Evolutionary conservation across 192 early-diverging fungal genomes (phyloP).

Genomic region (Spizellomyces sp.): DNA sequence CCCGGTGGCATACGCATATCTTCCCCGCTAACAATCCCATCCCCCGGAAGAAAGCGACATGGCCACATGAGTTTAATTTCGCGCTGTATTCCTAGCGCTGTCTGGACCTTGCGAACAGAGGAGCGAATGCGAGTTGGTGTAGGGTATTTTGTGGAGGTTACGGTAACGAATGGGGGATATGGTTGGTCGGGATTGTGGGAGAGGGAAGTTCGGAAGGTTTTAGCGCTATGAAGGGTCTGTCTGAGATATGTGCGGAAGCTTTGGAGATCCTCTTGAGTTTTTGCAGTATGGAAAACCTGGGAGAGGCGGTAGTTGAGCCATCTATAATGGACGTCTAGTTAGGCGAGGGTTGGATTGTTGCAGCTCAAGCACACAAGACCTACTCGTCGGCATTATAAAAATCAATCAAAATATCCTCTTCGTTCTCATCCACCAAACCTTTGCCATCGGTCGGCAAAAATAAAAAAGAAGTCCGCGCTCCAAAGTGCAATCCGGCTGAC

Average conservation of each 20-base stretch:
- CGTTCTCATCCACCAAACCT: constrained; percentile 28
- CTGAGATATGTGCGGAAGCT: constrained; percentile 16
- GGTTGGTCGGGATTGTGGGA: constrained; percentile 10
- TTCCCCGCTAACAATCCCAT: constrained; percentile 31
- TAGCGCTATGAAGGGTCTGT: constrained; percentile 18
- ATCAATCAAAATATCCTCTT: constrained; percentile 31
- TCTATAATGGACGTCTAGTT: not conserved
- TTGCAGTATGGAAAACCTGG: not conserved
- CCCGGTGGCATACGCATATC: constrained; percentile 29
- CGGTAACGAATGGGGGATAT: constrained; percentile 29
- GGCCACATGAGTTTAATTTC: constrained; percentile 28
- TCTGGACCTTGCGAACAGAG: not conserved
- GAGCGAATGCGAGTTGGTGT: constrained; percentile 28
- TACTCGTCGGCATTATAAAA: constrained; percentile 34
- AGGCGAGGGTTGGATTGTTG: not conserved
- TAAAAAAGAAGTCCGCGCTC: constrained; percentile 19
- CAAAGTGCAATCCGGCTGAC: constrained; percentile 30
- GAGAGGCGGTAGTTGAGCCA: constrained; percentile 28
- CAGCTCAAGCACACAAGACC: not conserved
- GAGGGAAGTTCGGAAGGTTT: constrained; percentile 30
- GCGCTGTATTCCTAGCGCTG: too few species aligned
- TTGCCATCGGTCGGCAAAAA: constrained; percentile 33
- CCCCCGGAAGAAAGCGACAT: constrained; percentile 22
- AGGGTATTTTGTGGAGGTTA: constrained; percentile 21
- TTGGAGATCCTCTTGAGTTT: too few species aligned